These are phyloP conservation scores for Musa schizocarpa DNA, from an alignment of 176 grass and related monocot genomes.

Conservation along the genomic window DNA sequence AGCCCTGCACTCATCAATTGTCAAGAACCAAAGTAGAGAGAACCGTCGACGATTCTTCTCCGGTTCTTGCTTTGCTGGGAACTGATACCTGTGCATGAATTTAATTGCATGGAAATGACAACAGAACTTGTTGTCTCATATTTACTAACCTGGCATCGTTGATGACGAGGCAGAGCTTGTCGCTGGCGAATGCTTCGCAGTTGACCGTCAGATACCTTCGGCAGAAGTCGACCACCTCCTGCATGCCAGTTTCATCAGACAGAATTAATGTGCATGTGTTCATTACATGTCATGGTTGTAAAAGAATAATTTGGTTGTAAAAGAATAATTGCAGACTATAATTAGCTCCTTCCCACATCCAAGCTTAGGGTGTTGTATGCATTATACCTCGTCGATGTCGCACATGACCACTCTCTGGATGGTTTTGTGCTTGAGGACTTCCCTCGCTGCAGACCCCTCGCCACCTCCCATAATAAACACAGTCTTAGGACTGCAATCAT, in stretches of 20 bases:
- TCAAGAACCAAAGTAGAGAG: too few species aligned
- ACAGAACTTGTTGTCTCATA: background rate
- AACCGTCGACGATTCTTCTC: too few species aligned
- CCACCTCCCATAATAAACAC: constrained; percentile 82
- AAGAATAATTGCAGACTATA: background rate
- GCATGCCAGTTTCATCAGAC: background rate
- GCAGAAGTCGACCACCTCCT: constrained; percentile 87
- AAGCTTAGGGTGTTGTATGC: background rate
- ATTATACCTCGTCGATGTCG: constrained; percentile 54
- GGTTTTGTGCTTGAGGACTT: constrained; percentile 43
- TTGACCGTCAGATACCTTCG: constrained; percentile 47
- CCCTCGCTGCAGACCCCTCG: constrained; percentile 67
- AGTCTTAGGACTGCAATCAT: constrained; percentile 36
- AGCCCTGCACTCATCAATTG: constrained; percentile 21
- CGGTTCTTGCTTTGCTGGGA: too few species aligned
- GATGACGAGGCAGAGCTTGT: constrained; percentile 65
- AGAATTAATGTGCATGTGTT: background rate
- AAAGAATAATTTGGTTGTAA: background rate
- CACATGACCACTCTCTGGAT: constrained; percentile 49
- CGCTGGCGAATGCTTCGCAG: constrained; percentile 31
- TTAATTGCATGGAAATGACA: too few species aligned
- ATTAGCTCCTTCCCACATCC: background rate
- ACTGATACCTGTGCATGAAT: too few species aligned
- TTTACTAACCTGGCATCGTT: constrained; percentile 48
- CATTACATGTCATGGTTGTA: background rate